Base-by-base conservation (phyloP, 768 basidiomycete species). In the Podaxis sp. region DNA sequence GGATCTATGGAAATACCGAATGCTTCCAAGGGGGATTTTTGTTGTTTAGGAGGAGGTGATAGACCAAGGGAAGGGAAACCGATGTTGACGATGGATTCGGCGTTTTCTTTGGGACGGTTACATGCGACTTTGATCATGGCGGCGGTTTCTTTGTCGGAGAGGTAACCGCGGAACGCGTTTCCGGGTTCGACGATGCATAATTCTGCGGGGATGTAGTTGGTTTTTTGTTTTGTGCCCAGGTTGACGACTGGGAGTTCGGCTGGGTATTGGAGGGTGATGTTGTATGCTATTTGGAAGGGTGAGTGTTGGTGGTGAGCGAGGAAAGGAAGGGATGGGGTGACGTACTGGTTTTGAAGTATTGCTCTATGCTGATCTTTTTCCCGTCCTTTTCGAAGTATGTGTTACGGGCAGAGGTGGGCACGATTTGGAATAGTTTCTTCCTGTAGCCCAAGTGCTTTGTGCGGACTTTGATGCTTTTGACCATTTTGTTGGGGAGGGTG, bases 111-210 rank as follows among this genome's bases (percentile, higher is more conserved):
- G 0, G 90, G 90, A 1, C 77, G 79, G 36, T 86, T 85, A 70
- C 87, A 88, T 0, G 90, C 90, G 56, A 74, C 73, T 46, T 75
- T 77, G 60, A 92, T 86, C 88, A 92, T 91, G 17, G 77, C 72
- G 0, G 82, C 74, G 0, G 87, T 89, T 65, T 89, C 86, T 1
- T 68, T 73, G 15, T 82, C 83, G 54, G 74, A 78, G 1, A 92
- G 82, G 56, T 78, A 82, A 8, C 84, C 87, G 24, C 80, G 76
- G 72, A 82, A 89, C 0, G 86, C 76, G 65, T 84, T 82, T 3
- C 85, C 84, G 0, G 82, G 73, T 3, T 77, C 68, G 53, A 92
- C 87, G 36, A 81, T 76, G 75, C 90, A 91, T 1, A 92, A 58
- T 70, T 92, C 90, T 0, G 87, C 84, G 0, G 90, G 90, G 1